These are phyloP conservation scores for Leptosphaerulina australis DNA, from an alignment of 2,329 filamentous ascomycete genomes.

Conservation along the genomic window DNA sequence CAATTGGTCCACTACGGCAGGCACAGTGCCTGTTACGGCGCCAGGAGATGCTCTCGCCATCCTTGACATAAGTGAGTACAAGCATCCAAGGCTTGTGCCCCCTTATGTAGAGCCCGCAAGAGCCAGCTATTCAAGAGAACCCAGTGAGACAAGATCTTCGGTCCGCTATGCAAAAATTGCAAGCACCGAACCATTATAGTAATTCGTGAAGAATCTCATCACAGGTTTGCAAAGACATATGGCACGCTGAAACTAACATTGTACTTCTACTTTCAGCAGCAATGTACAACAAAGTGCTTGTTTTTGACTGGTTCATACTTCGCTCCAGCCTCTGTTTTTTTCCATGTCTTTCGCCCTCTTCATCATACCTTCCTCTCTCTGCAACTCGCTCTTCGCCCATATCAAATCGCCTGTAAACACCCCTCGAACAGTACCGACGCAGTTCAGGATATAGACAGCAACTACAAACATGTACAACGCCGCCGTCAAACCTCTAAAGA, in stretches of 20 bases:
- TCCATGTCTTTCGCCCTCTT: constrained; percentile 12
- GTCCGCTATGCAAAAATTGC: constrained; percentile 1
- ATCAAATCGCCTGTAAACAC: constrained; percentile 4
- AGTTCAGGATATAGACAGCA: constrained; percentile 5
- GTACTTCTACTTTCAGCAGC: too few species aligned
- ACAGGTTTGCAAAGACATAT: neutral
- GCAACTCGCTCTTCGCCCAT: constrained; percentile 14
- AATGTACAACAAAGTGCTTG: too few species aligned
- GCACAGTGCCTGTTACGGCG: constrained; percentile 21
- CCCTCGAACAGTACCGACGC: constrained; percentile 6
- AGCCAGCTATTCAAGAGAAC: neutral
- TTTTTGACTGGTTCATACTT: neutral
- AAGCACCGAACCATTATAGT: neutral
- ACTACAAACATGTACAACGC: constrained; percentile 6
- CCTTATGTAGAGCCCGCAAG: neutral
- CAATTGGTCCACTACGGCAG: constrained; percentile 20
- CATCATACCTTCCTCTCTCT: constrained; percentile 11
- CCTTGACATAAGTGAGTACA: constrained; percentile 7
- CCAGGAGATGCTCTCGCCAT: constrained; percentile 12
- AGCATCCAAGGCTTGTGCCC: constrained; percentile 6
- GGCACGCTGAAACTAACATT: neutral
- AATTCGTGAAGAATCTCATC: neutral
- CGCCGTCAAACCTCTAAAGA: constrained; percentile 8
- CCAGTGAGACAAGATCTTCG: neutral
- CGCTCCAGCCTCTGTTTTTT: neutral